phyloP scores from a whole-genome alignment of 768 basidiomycete species.

The Boletus tomentosulus region DNA sequence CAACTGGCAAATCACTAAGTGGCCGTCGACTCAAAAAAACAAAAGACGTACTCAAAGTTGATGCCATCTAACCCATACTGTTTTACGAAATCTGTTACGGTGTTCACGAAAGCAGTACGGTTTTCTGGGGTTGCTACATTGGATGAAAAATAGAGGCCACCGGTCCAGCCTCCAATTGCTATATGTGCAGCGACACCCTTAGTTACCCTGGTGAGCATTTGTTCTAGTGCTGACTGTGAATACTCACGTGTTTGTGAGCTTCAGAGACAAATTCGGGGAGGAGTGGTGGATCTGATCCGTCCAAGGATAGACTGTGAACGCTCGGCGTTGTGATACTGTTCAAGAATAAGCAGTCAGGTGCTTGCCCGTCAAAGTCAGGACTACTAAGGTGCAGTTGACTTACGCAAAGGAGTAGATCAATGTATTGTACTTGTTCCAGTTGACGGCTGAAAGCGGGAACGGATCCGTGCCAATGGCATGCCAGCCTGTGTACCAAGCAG shows the following conservation, averaged over 20 bases:
- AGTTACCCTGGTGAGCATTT: neutral
- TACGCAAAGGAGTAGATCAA: conserved; percentile 64
- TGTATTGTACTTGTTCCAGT: conserved; percentile 65
- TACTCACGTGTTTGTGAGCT: conserved; percentile 35
- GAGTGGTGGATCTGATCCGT: conserved; percentile 42
- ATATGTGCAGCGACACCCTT: conserved; percentile 55
- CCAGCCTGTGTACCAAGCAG: conserved; percentile 67
- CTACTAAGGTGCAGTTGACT: conserved; percentile 11
- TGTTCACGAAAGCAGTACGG: conserved; percentile 62
- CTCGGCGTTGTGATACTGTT: conserved; percentile 33
- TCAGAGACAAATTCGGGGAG: conserved; percentile 55
- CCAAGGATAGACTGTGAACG: conserved; percentile 30
- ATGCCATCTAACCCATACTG: conserved; percentile 57
- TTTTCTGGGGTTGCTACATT: conserved; percentile 53
- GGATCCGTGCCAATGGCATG: conserved; percentile 38
- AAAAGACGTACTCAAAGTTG: conserved; percentile 29
- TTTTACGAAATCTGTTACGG: conserved; percentile 44
- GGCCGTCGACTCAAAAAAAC: neutral
- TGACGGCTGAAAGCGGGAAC: conserved; percentile 52
- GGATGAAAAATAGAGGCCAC: conserved; percentile 59
- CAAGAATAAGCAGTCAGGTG: neutral
- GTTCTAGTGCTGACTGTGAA: neutral
- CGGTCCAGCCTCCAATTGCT: conserved; percentile 73
- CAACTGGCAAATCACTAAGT: conserved; percentile 48
- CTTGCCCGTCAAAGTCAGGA: neutral